Evolutionary conservation across 208 protist species (phyloP), one percentile per base, ranked within the genome.

Genomic region (Wallacemonas collosoma): DNA sequence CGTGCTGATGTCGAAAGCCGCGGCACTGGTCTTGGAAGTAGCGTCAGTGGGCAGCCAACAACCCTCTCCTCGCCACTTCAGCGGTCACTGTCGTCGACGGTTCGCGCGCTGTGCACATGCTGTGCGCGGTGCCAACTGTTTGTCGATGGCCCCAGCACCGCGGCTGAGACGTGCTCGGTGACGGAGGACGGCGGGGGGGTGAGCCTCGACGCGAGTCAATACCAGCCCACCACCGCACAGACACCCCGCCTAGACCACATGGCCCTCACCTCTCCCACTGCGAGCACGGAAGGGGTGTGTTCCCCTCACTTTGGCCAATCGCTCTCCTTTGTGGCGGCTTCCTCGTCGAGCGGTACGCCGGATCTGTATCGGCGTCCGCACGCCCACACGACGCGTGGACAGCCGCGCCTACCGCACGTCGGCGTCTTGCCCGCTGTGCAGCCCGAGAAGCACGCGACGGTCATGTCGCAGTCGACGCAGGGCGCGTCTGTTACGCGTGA

Each of bases 391-490:
- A 26, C 26, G 26, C 26, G 26, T 26, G 26, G 26, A 39, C 57
- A 35, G 57, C 57, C n/a, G 14, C 57, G 7, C 7, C 5, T 45
- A 45, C 36, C 6, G 57, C 26, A 8, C 36, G 7, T 39, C 57
- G 9, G 6, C 15, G 15, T 41, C 3, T 65, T 36, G 41, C 15
- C 60, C 0, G n/a, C 43, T 5, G 40, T 65, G 6, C 2, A 6
- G 7, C 60, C 60, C 7, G 60, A 65, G n/a, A 65, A 65, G 41
- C 0, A 65, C 15, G 2, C 41, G n/a, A 65, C 60, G n/a, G 8
- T 4, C 41, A 51, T 51, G 38, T 65, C 60, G 11, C 38, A 3
- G n/a, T 65, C 40, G 7, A 65, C 60, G n/a, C 60, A 51, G 9
- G 60, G 41, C 8, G 43, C 56, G 36, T 62, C 56, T 8, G 56